Conservation (phyloP, 2,329 filamentous ascomycete genomes). For the Pestalotiopsis sp. region DNA sequence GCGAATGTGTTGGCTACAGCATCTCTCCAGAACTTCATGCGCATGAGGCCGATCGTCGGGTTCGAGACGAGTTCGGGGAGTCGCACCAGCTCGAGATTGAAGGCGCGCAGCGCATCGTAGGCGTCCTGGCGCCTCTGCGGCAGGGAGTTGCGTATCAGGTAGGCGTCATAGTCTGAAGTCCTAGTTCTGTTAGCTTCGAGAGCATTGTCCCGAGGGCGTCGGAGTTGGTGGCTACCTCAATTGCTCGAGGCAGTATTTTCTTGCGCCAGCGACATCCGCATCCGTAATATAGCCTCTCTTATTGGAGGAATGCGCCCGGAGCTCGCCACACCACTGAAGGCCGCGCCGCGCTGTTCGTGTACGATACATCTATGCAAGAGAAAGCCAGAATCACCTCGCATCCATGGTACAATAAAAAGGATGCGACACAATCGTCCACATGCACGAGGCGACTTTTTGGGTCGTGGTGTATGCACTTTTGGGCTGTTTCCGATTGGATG, state of each 20-base stretch:
- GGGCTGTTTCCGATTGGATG: background rate
- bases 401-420: background rate
- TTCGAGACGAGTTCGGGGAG: conserved; percentile 90
- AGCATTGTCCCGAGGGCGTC: background rate
- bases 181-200: conserved; percentile 46
- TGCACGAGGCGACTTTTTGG: background rate
- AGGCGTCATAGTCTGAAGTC: conserved; percentile 86
- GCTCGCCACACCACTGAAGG: conserved; percentile 23
- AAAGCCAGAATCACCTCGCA: background rate
- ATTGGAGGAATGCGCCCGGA: conserved; percentile 17
- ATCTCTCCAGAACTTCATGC: conserved; percentile 95
- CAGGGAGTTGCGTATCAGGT: conserved; percentile 83
- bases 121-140: conserved; percentile 74
- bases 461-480: background rate
- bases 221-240: conserved; percentile 41
- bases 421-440: background rate
- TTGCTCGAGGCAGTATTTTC: conserved; percentile 57
- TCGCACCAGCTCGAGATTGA: conserved; percentile 90
- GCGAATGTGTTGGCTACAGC: conserved; percentile 77
- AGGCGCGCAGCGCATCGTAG: conserved; percentile 86
- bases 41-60: conserved; percentile 82
- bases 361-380: conserved; percentile 13
- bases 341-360: conserved; percentile 17
- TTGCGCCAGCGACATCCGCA: conserved; percentile 54
- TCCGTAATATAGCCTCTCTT: conserved; percentile 49